These are phyloP conservation scores for Pythium dissimile DNA, from an alignment of 352 stramenopile genomes.

Conservation along the genomic window DNA sequence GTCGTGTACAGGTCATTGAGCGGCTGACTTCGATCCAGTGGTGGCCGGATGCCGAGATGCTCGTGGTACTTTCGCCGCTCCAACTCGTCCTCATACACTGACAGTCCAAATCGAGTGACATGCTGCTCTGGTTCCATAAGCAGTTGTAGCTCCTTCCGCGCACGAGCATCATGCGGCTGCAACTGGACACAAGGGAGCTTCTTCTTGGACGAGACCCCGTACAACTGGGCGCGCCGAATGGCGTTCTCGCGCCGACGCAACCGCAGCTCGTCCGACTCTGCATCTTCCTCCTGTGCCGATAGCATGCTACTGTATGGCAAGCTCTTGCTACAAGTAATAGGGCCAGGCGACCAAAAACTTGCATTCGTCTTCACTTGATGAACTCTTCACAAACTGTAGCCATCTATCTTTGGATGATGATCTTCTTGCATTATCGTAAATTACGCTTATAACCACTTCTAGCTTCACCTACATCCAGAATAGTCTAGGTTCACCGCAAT, in stretches of 20 bases:
- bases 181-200: conserved; percentile 35
- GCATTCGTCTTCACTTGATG: too few relatives aligned
- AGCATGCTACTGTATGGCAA: conserved; percentile 1
- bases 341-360: too few relatives aligned
- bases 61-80: conserved; percentile 51
- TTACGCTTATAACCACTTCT: neutral
- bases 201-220: conserved; percentile 30
- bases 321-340: too few relatives aligned
- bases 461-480: neutral
- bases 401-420: conserved; percentile 16
- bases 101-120: conserved; percentile 8
- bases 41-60: conserved; percentile 36
- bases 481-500: neutral
- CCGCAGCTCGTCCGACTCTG: neutral
- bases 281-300: conserved; percentile 4
- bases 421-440: conserved; percentile 3
- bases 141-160: conserved; percentile 40
- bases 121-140: conserved; percentile 23
- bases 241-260: conserved; percentile 17
- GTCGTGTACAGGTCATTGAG: conserved; percentile 50
- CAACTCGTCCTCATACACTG: conserved; percentile 40
- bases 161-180: conserved; percentile 32
- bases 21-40: conserved; percentile 42
- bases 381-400: neutral
- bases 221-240: conserved; percentile 38